These are phyloP conservation scores for Trichoderma gracile DNA, from an alignment of 2,329 filamentous ascomycete genomes.

Conservation along the genomic window DNA sequence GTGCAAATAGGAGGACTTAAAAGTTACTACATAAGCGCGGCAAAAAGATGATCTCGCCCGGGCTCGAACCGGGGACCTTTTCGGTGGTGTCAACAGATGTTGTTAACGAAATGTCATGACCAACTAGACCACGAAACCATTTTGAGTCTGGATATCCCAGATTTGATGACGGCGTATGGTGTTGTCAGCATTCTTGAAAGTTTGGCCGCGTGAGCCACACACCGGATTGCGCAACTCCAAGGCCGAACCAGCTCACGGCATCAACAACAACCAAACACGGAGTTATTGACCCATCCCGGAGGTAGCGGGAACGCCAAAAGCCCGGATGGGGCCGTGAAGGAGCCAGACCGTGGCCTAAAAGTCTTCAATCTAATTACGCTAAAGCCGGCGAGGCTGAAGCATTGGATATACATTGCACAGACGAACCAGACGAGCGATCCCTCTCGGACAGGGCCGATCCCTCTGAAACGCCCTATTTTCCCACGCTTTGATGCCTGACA, in stretches of 20 bases:
- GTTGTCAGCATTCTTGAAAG: neutral
- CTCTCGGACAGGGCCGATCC: neutral
- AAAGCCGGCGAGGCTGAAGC: neutral
- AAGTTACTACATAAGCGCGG: neutral
- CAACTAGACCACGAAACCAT: slow-evolving; percentile 28
- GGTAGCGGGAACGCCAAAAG: slow-evolving; percentile 10
- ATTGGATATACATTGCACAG: neutral
- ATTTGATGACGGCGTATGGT: neutral
- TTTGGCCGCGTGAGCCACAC: too few species aligned
- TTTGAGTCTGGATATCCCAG: neutral
- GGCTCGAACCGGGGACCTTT: slow-evolving; percentile 28
- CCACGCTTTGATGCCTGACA: slow-evolving; percentile 7
- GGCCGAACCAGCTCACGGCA: neutral
- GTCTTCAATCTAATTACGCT: neutral
- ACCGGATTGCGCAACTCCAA: too few species aligned
- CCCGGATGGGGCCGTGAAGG: slow-evolving; percentile 11
- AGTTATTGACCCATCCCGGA: neutral
- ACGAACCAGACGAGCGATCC: too few species aligned
- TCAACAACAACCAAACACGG: neutral
- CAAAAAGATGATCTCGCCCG: slow-evolving; percentile 25
- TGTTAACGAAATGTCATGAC: slow-evolving; percentile 28
- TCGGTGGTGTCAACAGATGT: slow-evolving; percentile 27
- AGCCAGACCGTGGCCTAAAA: neutral
- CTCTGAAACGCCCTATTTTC: neutral
- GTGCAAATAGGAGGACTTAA: too few species aligned